Evolutionary conservation across 2,329 filamentous ascomycete genomes (phyloP).

Genomic region (Neofusicoccum ribis): DNA sequence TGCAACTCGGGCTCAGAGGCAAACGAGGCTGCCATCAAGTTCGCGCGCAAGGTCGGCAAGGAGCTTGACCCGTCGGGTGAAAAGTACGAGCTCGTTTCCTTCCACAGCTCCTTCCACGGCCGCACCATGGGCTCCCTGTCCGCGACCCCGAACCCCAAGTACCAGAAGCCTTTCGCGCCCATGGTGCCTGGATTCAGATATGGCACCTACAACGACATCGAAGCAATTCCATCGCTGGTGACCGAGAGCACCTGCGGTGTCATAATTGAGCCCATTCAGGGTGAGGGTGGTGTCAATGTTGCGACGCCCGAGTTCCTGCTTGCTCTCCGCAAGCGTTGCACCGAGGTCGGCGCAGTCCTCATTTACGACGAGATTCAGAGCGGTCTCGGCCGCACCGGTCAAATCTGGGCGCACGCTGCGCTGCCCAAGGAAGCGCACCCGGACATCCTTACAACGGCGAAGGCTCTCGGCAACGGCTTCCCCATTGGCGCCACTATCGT

Average conservation of each 20-base stretch:
- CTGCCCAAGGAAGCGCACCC: constrained; percentile 81
- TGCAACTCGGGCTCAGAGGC: constrained; percentile 97
- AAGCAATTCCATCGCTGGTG: constrained; percentile 69
- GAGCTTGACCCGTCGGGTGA: constrained; percentile 66
- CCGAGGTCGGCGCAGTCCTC: constrained; percentile 82
- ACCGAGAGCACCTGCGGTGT: constrained; percentile 89
- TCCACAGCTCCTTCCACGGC: constrained; percentile 90
- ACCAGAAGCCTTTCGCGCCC: constrained; percentile 90
- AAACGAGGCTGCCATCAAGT: constrained; percentile 97
- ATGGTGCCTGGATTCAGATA: constrained; percentile 94
- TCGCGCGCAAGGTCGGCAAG: constrained; percentile 88
- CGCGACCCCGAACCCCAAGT: constrained; percentile 97
- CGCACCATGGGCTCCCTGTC: constrained; percentile 93
- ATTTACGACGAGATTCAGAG: constrained; percentile 98
- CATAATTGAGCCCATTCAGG: constrained; percentile 95
- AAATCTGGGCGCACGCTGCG: constrained; percentile 81
- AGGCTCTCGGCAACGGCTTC: constrained; percentile 94
- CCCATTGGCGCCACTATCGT: constrained; percentile 84
- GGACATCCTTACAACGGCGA: constrained; percentile 90
- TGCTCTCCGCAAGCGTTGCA: constrained; percentile 80
- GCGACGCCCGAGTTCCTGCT: constrained; percentile 80
- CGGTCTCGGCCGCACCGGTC: constrained; percentile 82
- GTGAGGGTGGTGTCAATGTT: constrained; percentile 88
- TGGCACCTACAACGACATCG: constrained; percentile 81
- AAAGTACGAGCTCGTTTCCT: constrained; percentile 87